Conservation (phyloP, 2,329 filamentous ascomycete genomes). For the Diaporthe citriasiana region DNA sequence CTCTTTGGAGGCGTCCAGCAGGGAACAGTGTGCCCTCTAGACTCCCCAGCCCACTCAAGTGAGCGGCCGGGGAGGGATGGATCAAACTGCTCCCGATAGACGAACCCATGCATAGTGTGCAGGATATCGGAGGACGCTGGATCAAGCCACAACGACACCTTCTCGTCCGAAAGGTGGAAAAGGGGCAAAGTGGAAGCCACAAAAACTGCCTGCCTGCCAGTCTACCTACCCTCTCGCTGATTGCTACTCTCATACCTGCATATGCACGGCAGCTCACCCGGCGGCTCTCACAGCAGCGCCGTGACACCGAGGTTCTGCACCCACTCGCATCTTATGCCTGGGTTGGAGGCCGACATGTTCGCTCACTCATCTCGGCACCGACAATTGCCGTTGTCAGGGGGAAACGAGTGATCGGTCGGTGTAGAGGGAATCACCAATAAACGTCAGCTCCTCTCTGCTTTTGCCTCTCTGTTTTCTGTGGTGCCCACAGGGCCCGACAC, state of each 20-base stretch:
- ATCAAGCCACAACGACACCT: neutral
- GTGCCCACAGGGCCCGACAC: slow-evolving; percentile 12
- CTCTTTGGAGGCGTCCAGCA: neutral
- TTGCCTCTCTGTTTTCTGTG: neutral
- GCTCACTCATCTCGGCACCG: neutral
- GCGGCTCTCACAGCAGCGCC: neutral
- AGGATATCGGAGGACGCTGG: neutral
- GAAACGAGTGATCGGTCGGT: neutral
- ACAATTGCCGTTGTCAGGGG: neutral
- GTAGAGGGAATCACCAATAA: neutral
- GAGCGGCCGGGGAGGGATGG: neutral
- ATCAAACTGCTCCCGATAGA: neutral
- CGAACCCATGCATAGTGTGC: neutral
- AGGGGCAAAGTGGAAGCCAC: neutral
- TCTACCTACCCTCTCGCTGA: neutral
- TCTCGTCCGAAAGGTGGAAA: neutral
- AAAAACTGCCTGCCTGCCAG: neutral
- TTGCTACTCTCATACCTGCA: neutral
- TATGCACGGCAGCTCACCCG: neutral
- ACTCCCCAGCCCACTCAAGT: neutral
- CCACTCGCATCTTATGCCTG: slow-evolving; percentile 1
- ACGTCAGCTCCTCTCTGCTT: neutral
- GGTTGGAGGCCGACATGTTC: neutral
- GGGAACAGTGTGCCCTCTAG: neutral
- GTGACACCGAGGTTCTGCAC: too few relatives aligned